A percentile compares a stretch with the other conserved stretches of the same genome.
Conservation (phyloP, 768 basidiomycete species). For the Pisolithus tinctorius region DNA sequence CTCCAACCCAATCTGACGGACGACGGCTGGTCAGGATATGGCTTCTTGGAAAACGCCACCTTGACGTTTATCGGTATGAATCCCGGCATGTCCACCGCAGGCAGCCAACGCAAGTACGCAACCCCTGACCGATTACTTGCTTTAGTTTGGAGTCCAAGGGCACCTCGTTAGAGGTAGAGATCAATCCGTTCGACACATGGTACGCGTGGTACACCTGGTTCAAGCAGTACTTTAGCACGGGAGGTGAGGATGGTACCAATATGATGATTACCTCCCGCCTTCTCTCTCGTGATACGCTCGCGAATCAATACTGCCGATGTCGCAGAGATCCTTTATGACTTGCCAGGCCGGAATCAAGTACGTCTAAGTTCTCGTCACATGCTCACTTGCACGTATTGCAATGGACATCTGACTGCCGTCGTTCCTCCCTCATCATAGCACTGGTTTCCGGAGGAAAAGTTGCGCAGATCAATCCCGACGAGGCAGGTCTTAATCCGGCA, state of each 20-base stretch:
- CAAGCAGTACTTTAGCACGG: background rate
- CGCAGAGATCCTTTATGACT: background rate
- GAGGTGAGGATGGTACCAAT: too few species aligned
- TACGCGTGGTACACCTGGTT: background rate
- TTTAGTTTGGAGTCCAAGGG: background rate
- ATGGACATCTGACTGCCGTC: background rate
- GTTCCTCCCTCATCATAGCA: background rate
- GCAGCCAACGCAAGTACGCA: background rate
- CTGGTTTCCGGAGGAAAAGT: slow-evolving; percentile 8
- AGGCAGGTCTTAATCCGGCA: slow-evolving; percentile 39
- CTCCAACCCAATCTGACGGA: slow-evolving; percentile 29
- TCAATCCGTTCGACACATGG: background rate
- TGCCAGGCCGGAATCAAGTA: background rate
- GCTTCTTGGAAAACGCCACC: background rate
- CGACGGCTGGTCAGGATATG: slow-evolving; percentile 35
- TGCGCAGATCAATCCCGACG: slow-evolving; percentile 25
- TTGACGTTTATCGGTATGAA: background rate
- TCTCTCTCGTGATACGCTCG: background rate
- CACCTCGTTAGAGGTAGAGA: background rate
- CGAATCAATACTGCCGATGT: background rate
- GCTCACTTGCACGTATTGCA: background rate
- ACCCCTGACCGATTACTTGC: background rate
- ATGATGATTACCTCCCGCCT: background rate
- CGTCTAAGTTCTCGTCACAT: slow-evolving; percentile 14
- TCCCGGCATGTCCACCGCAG: background rate